Conservation (phyloP, 2,329 filamentous ascomycete genomes). For the Trichoderma atrobrunneum region DNA sequence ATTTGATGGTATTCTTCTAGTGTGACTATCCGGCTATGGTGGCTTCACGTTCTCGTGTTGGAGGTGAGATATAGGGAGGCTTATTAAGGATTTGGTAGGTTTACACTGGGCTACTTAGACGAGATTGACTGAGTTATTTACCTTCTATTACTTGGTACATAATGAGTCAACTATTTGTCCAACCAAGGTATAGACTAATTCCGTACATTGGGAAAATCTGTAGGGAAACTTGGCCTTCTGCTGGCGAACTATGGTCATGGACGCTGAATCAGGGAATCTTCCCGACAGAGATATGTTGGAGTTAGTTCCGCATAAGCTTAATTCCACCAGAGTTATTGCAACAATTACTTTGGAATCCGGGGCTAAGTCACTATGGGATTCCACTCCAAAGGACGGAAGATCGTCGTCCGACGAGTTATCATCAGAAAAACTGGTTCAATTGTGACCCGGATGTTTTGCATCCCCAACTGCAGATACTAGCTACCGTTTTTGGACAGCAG, state of each 20-base stretch:
- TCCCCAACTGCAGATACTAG: too few relatives aligned
- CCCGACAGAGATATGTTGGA: not conserved
- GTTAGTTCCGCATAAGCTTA: not conserved
- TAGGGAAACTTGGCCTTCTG: not conserved
- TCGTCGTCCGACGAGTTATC: too few relatives aligned
- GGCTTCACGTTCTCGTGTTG: not conserved
- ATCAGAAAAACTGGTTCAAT: too few relatives aligned
- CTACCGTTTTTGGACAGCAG: not conserved
- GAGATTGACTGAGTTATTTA: not conserved
- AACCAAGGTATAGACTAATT: not conserved
- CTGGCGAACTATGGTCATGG: not conserved
- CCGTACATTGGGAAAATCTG: not conserved
- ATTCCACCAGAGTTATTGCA: not conserved
- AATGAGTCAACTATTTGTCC: not conserved
- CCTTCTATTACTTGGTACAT: not conserved
- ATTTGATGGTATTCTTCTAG: not conserved
- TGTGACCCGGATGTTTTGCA: too few relatives aligned
- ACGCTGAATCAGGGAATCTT: not conserved
- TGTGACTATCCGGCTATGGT: not conserved
- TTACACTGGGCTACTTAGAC: not conserved
- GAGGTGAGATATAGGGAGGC: not conserved
- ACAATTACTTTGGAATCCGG: not conserved
- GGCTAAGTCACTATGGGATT: accelerated
- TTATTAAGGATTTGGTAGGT: not conserved
- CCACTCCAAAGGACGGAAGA: not conserved